Percentiles rank a stretch among this genome's conserved stretches.
Conservation (phyloP, 768 basidiomycete species). For the Fibroporia radiculosa region DNA sequence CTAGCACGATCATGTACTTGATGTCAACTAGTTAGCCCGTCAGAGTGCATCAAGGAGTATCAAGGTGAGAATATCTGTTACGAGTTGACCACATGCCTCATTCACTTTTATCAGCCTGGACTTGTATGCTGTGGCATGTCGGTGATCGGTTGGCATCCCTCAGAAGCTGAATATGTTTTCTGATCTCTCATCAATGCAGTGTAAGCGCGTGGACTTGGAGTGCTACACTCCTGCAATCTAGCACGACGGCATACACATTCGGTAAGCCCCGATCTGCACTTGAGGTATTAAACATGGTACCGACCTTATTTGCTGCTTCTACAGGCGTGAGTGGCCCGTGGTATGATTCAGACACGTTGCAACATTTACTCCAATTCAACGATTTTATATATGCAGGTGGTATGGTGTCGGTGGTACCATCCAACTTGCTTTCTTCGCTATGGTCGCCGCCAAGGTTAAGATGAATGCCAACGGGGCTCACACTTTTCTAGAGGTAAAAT, state of each 20-base stretch:
- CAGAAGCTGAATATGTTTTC: not conserved
- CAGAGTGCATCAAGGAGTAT: constrained; percentile 40
- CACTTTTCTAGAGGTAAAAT: constrained; percentile 43
- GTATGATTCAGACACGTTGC: constrained; percentile 18
- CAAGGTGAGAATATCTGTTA: constrained; percentile 24
- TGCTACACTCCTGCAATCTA: constrained; percentile 46
- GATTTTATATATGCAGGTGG: constrained; percentile 36
- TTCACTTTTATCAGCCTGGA: constrained; percentile 28
- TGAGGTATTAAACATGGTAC: not conserved
- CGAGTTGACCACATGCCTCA: not conserved
- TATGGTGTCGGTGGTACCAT: constrained; percentile 46
- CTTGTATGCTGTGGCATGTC: constrained; percentile 42
- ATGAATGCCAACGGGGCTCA: constrained; percentile 51
- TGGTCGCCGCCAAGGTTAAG: constrained; percentile 50
- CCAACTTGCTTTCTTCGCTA: constrained; percentile 45
- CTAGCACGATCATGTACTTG: not conserved
- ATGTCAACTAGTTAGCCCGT: not conserved
- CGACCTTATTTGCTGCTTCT: not conserved
- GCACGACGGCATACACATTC: constrained; percentile 44
- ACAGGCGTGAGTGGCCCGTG: constrained; percentile 42
- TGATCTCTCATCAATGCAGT: constrained; percentile 15
- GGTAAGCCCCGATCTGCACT: constrained; percentile 16
- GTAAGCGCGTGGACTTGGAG: constrained; percentile 54
- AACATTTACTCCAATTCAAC: not conserved
- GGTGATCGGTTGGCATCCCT: not conserved